Evolutionary conservation across 2,329 filamentous ascomycete species (phyloP).

Genomic region (Ploettnerulaceae sp.): DNA sequence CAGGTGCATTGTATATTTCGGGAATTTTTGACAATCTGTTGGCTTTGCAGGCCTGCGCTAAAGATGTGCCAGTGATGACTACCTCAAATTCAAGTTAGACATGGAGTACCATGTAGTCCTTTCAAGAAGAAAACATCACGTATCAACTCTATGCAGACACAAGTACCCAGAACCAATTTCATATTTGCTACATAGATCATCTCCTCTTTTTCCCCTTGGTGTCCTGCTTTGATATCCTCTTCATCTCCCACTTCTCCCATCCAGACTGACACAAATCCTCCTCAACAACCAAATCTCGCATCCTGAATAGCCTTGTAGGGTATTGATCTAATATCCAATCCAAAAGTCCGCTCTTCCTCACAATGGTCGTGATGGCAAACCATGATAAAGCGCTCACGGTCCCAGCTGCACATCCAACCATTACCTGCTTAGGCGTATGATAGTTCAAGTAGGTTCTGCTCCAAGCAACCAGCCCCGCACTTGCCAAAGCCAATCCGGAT

Average conservation of each 20-base stretch:
- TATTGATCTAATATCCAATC: constrained; percentile 66
- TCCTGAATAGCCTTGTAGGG: constrained; percentile 59
- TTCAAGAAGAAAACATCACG: too few relatives aligned
- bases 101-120: too few relatives aligned
- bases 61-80: too few relatives aligned
- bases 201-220: constrained; percentile 27
- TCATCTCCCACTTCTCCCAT: constrained; percentile 81
- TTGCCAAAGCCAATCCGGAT: constrained; percentile 51
- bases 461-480: constrained; percentile 66
- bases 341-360: constrained; percentile 65
- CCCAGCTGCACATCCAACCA: constrained; percentile 73
- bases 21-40: too few relatives aligned
- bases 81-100: too few relatives aligned
- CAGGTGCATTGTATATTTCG: too few relatives aligned
- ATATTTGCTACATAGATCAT: too few relatives aligned
- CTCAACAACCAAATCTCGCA: constrained; percentile 78
- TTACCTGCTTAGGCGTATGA: constrained; percentile 81
- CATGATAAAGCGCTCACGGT: constrained; percentile 66
- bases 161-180: too few relatives aligned
- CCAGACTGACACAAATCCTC: constrained; percentile 89
- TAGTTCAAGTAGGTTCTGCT: constrained; percentile 90
- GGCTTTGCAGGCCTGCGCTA: too few relatives aligned
- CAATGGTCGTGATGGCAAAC: constrained; percentile 67
- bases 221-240: constrained; percentile 35
- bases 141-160: too few relatives aligned